A percentile compares a stretch with the other conserved stretches of the same genome.
Evolutionary conservation across 768 basidiomycete species (phyloP).

Genomic region (Macrolepiota albuminosa): DNA sequence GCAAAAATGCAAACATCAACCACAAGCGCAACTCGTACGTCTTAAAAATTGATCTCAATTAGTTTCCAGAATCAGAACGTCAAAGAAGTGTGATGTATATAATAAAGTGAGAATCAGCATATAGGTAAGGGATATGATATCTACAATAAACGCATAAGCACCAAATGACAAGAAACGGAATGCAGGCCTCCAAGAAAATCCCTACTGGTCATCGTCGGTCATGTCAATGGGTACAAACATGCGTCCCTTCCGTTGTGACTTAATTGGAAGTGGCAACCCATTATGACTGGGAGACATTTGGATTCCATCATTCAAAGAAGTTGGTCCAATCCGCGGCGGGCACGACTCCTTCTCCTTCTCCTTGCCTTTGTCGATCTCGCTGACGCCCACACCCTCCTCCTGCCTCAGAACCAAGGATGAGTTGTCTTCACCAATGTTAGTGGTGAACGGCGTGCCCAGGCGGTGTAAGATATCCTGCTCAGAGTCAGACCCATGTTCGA

Average conservation of each 20-base stretch:
- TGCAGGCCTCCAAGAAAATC: neutral
- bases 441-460: neutral
- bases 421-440: neutral
- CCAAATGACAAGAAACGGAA: neutral
- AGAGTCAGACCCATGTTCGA: neutral
- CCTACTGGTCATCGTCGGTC: neutral
- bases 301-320: neutral
- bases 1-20: too few species aligned
- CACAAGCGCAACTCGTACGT: too few species aligned
- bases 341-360: neutral
- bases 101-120: neutral
- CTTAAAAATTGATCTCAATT: too few species aligned
- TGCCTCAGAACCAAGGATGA: neutral
- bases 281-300: neutral
- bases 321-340: neutral
- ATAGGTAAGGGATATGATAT: neutral
- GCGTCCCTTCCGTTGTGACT: conserved; percentile 12
- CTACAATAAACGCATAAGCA: neutral
- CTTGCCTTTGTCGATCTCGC: neutral
- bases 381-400: neutral
- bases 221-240: conserved; percentile 8
- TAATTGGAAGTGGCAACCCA: conserved; percentile 13
- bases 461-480: neutral
- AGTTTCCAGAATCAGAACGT: too few species aligned
- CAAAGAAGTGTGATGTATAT: neutral